Evolutionary conservation across 2,329 filamentous ascomycete genomes (phyloP).

Genomic region (Cladophialophora yegresii): DNA sequence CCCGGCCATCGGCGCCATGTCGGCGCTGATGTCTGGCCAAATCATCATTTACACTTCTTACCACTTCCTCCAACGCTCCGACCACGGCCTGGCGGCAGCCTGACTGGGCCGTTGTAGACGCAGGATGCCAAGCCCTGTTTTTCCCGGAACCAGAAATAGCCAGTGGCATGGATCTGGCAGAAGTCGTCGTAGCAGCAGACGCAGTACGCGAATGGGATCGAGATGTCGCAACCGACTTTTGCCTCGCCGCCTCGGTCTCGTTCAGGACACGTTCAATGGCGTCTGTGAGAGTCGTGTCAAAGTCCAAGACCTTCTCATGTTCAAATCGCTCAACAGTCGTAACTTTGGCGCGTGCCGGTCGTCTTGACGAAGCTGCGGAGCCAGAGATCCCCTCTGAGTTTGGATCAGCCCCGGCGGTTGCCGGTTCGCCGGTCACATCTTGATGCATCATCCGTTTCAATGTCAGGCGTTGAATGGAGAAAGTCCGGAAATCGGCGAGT

Average conservation of each 20-base stretch:
- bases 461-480: constrained; percentile 59
- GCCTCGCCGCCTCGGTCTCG: constrained; percentile 19
- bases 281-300: constrained; percentile 60
- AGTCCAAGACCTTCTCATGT: constrained; percentile 59
- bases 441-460: constrained; percentile 50
- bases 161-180: constrained; percentile 35
- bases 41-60: constrained; percentile 56
- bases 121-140: constrained; percentile 10
- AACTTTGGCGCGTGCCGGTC: background rate
- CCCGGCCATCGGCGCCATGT: constrained; percentile 39
- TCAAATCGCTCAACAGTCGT: constrained; percentile 43
- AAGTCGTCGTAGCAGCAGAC: constrained; percentile 33
- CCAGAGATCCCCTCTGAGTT: background rate
- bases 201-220: constrained; percentile 29
- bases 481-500: constrained; percentile 57
- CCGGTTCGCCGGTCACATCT: background rate
- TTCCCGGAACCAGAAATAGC: constrained; percentile 26
- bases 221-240: constrained; percentile 15
- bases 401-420: background rate
- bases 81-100: constrained; percentile 59
- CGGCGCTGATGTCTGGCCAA: constrained; percentile 46
- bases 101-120: constrained; percentile 18
- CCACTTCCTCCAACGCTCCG: constrained; percentile 59
- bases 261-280: constrained; percentile 58
- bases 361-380: background rate